Evolutionary conservation across 768 basidiomycete genomes (phyloP), one percentile per base, ranked within the genome.

Genomic region (Panus rudis): DNA sequence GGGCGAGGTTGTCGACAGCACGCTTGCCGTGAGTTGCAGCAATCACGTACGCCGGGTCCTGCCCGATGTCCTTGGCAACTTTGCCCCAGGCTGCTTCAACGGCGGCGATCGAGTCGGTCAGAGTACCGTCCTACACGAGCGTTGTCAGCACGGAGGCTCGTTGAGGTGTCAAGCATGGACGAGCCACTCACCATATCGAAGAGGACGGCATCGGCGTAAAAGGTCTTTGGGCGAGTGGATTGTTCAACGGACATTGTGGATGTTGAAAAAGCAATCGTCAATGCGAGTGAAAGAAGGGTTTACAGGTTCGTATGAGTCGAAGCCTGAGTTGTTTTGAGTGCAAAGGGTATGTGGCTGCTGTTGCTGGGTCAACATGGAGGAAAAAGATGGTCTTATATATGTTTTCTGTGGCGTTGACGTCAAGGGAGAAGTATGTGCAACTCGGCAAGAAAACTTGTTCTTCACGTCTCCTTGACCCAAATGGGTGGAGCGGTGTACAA

Each of bases 11-110:
- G 66, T 86, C 84, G 55, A 82, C 69, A 10, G 83, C 84, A 47
- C 84, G 79, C 56, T 83, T 79, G 54, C 84, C 84, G 59, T 87
- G 84, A n/a, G 83, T 85, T 28, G 79, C 78, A 8, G 76, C 78
- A 54, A 85, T 82, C 49, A 84, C 80, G 43, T 75, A 69, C 44
- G 70, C 68, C 6, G 80, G 79, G 60, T 82, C 79, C 61, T 76
- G 72, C 42, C 79, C 80, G 39, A 86, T 73, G 57, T 84, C 81
- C 39, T 65, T 64, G 2, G 84, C 83, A 33, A 86, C 81, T 53
- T 76, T 76, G 23, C 75, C 75, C 84, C 84, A 86, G 3, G 84
- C 84, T 3, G 80, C 80, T 58, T 85, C 81, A 47, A 84, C 81
- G 3, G 81, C 79, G 16, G 76, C 63, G 57, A 85, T 85, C 14